These are phyloP conservation scores for Beta corolliflora DNA, from an alignment of 179 eudicot species.

Conservation along the genomic window DNA sequence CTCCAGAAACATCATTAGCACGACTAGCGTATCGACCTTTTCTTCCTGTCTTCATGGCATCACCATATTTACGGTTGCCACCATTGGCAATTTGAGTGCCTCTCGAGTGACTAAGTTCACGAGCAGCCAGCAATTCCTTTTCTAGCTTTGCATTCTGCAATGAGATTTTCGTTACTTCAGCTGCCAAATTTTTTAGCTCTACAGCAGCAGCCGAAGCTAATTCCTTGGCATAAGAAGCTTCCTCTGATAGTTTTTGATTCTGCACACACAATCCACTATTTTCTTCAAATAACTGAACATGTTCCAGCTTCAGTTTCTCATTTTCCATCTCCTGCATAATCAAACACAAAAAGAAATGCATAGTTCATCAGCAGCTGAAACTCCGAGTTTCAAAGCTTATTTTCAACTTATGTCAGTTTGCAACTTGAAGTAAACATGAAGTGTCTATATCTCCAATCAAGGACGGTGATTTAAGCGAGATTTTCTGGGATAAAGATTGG, in stretches of 20 bases:
- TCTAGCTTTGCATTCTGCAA: conserved; percentile 81
- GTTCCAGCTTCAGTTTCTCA: conserved; percentile 77
- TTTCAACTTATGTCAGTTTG: background rate
- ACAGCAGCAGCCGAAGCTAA: conserved; percentile 99
- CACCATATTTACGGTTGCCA: conserved; percentile 53
- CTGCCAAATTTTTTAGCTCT: conserved; percentile 90
- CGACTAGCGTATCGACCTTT: conserved; percentile 60
- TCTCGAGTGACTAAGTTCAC: conserved; percentile 57
- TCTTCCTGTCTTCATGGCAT: conserved; percentile 56
- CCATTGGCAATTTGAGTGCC: conserved; percentile 44
- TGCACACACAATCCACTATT: conserved; percentile 87
- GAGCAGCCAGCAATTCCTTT: conserved; percentile 76
- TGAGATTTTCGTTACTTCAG: conserved; percentile 87
- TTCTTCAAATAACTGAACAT: conserved; percentile 70
- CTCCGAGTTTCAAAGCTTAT: background rate
- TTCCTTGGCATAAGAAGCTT: conserved; percentile 97
- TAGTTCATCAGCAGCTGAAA: background rate
- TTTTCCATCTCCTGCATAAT: conserved; percentile 75
- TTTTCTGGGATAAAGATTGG: background rate
- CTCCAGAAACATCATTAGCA: conserved; percentile 54
- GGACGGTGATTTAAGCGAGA: background rate
- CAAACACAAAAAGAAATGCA: conserved; percentile 10
- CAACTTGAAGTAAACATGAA: background rate
- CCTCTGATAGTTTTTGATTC: conserved; percentile 88
- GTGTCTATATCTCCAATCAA: background rate